Percentiles rank a stretch among this genome's conserved stretches.
Evolutionary conservation across 2,329 filamentous ascomycete genomes (phyloP).

Genomic region (Diaporthe ilicicola): DNA sequence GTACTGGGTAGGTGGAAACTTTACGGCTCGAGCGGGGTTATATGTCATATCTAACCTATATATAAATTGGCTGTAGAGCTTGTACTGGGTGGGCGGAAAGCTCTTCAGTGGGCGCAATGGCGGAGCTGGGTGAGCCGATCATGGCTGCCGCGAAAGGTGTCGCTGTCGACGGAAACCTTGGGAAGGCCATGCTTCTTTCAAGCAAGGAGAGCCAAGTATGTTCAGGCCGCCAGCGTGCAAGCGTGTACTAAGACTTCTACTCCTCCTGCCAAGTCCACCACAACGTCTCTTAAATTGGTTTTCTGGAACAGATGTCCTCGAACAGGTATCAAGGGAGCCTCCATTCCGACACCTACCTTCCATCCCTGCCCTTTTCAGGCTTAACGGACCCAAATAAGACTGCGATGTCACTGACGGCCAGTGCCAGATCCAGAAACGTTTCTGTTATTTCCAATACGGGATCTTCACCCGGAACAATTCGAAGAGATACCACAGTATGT

Average conservation of each 20-base stretch:
- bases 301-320: background rate
- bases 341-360: background rate
- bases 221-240: background rate
- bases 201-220: background rate
- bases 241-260: slow-evolving; percentile 10
- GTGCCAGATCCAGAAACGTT: background rate
- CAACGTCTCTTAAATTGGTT: slow-evolving; percentile 8
- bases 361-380: background rate
- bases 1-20: no score
- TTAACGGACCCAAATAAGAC: background rate
- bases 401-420: slow-evolving; percentile 1
- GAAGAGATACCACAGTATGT: background rate
- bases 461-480: background rate
- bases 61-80: no score
- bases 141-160: no score
- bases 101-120: no score
- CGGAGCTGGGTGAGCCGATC: no score
- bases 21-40: no score
- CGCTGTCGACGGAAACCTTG: background rate
- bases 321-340: slow-evolving; percentile 1
- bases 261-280: slow-evolving; percentile 19
- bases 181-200: background rate
- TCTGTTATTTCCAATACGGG: background rate
- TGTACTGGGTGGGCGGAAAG: no score
- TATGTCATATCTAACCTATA: no score